These are phyloP conservation scores for Trifolium subterraneum DNA, from an alignment of 306 rosid species.

Conservation along the genomic window DNA sequence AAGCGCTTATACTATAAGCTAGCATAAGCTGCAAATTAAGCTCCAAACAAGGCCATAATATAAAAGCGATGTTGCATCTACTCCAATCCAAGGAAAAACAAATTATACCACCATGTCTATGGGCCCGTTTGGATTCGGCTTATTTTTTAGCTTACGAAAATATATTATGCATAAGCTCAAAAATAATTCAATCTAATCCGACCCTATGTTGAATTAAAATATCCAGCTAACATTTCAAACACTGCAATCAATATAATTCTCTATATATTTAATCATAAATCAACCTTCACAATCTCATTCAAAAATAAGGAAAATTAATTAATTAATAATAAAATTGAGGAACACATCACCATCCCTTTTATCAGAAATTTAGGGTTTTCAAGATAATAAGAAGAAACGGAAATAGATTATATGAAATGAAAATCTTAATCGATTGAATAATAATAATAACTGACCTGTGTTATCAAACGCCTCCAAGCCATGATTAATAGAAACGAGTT, in stretches of 20 bases:
- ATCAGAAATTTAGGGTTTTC: background rate
- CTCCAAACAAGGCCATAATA: background rate
- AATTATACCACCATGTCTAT: too few species aligned
- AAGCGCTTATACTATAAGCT: too few species aligned
- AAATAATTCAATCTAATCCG: too few species aligned
- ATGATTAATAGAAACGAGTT: conserved; percentile 24
- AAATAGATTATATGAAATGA: background rate
- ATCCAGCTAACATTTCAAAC: too few species aligned
- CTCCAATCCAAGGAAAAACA: too few species aligned
- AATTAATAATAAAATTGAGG: background rate
- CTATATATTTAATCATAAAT: background rate
- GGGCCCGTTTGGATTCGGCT: too few species aligned
- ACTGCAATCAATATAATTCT: too few species aligned
- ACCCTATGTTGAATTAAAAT: too few species aligned
- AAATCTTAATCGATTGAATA: conserved; percentile 17
- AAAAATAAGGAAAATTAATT: too few species aligned
- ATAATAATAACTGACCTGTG: conserved; percentile 64
- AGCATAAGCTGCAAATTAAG: background rate
- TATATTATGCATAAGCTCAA: too few species aligned
- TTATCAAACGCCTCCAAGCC: conserved; percentile 73
- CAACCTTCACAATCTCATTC: too few species aligned
- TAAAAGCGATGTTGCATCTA: background rate
- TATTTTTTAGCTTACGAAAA: too few species aligned
- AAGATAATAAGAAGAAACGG: background rate
- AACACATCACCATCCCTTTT: background rate